phyloP scores from a whole-genome alignment of 1,284 basidiomycete genomes.

The Ganoderma resinaceum region DNA sequence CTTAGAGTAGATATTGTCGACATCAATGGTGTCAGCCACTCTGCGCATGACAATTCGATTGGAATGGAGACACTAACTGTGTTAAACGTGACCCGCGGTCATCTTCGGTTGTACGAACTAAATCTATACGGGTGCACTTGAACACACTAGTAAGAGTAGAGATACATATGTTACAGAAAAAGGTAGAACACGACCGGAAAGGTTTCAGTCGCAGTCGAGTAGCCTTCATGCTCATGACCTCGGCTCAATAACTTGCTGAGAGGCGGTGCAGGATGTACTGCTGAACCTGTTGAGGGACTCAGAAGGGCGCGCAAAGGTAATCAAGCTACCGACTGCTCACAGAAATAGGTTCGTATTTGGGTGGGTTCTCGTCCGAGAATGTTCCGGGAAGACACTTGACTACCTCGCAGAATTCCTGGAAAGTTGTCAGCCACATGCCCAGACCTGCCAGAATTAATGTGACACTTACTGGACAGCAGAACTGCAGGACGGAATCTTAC shows the following conservation, averaged over 20 bases:
- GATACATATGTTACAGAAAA: not conserved
- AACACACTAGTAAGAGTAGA: not conserved
- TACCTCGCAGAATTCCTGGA: slow-evolving; percentile 48
- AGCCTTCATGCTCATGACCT: not conserved
- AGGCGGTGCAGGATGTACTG: slow-evolving; percentile 32
- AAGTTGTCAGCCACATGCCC: not conserved
- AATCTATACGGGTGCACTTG: not conserved
- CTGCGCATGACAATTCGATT: not conserved
- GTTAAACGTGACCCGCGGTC: too few relatives aligned
- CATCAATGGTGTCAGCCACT: not conserved
- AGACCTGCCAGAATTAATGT: not conserved
- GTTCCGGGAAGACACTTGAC: slow-evolving; percentile 62
- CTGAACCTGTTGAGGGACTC: slow-evolving; percentile 13
- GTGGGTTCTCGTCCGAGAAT: slow-evolving; percentile 48
- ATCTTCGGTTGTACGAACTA: too few relatives aligned
- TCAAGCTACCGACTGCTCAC: slow-evolving; percentile 29
- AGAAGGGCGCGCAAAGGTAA: not conserved
- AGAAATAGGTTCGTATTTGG: slow-evolving; percentile 51
- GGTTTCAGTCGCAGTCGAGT: not conserved
- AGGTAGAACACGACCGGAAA: not conserved
- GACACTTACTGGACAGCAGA: slow-evolving; percentile 49
- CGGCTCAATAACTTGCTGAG: slow-evolving; percentile 14
- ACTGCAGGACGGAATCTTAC: slow-evolving; percentile 35
- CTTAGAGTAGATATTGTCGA: not conserved
- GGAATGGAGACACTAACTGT: too few relatives aligned